A percentile compares a stretch with the other conserved stretches of the same genome.
Conservation (phyloP, 495 filamentous ascomycete species). For the Penicillium mononematosum region DNA sequence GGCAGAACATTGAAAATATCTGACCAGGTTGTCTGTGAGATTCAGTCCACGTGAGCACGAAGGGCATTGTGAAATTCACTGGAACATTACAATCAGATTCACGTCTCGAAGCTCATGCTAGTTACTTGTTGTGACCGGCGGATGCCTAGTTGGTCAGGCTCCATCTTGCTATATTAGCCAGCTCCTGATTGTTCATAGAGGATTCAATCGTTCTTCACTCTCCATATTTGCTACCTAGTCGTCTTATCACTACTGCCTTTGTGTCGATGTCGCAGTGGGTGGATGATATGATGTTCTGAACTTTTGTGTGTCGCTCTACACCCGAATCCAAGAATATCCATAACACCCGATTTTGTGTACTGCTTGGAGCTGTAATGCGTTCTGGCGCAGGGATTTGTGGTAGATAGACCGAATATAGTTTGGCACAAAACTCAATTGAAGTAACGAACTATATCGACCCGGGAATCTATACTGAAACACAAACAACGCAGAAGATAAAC, state of each 20-base stretch:
- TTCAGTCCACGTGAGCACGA: not conserved
- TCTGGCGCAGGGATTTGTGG: not conserved
- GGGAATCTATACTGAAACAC: conserved; percentile 9
- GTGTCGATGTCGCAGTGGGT: not conserved
- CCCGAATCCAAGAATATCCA: not conserved
- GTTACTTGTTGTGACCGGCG: too few species aligned
- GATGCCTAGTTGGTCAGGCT: too few species aligned
- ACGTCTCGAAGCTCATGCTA: not conserved
- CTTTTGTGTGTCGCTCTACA: not conserved
- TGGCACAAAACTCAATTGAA: not conserved
- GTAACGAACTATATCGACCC: not conserved
- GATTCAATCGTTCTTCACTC: too few species aligned
- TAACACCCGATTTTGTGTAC: not conserved
- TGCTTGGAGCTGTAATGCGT: not conserved
- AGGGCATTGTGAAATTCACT: not conserved
- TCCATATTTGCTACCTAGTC: too few species aligned
- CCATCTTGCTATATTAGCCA: too few species aligned
- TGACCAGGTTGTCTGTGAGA: not conserved
- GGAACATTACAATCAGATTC: not conserved
- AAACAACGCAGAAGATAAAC: not conserved
- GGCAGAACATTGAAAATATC: not conserved
- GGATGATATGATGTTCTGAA: not conserved
- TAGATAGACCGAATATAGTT: not conserved
- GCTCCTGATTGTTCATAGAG: too few species aligned
- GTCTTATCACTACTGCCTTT: not conserved